These are phyloP conservation scores for Lachnellula willkommii DNA, from an alignment of 2,329 filamentous ascomycete species.

Conservation along the genomic window DNA sequence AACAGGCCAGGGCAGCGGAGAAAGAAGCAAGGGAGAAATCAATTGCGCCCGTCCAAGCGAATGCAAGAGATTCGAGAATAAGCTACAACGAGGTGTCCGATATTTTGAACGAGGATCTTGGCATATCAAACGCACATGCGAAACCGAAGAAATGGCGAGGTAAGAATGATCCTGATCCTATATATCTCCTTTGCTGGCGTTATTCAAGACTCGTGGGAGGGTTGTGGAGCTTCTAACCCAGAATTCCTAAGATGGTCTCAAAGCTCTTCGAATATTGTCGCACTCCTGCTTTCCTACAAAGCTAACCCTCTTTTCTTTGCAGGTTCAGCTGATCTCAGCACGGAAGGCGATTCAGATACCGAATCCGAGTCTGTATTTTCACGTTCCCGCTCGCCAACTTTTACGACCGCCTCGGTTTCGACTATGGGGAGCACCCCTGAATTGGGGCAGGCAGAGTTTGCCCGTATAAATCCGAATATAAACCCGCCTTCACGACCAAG, in stretches of 20 bases:
- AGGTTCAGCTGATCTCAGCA: conserved; percentile 42
- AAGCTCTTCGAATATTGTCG: too few species aligned
- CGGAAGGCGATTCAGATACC: conserved; percentile 50
- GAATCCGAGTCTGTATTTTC: conserved; percentile 57
- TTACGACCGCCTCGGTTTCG: conserved; percentile 28
- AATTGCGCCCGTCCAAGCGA: conserved; percentile 23
- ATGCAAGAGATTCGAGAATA: conserved; percentile 5
- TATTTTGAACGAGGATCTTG: conserved; percentile 24
- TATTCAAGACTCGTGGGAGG: too few species aligned
- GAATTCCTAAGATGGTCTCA: too few species aligned
- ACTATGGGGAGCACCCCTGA: conserved; percentile 17
- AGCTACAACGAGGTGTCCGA: conserved; percentile 2
- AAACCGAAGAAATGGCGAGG: conserved; percentile 11
- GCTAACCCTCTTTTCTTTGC: too few species aligned
- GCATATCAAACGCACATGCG: conserved; percentile 13
- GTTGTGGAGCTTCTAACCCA: too few species aligned
- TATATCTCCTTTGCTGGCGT: too few species aligned
- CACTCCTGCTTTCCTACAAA: too few species aligned
- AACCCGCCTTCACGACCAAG: conserved; percentile 24
- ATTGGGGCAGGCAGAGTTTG: conserved; percentile 19
- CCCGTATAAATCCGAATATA: conserved; percentile 15
- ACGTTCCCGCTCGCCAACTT: conserved; percentile 52
- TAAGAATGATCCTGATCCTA: too few species aligned
- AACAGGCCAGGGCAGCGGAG: conserved; percentile 32
- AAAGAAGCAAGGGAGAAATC: conserved; percentile 27